These are phyloP conservation scores for Pichia cactophila DNA, from an alignment of 1,139 yeast species.

Conservation along the genomic window DNA sequence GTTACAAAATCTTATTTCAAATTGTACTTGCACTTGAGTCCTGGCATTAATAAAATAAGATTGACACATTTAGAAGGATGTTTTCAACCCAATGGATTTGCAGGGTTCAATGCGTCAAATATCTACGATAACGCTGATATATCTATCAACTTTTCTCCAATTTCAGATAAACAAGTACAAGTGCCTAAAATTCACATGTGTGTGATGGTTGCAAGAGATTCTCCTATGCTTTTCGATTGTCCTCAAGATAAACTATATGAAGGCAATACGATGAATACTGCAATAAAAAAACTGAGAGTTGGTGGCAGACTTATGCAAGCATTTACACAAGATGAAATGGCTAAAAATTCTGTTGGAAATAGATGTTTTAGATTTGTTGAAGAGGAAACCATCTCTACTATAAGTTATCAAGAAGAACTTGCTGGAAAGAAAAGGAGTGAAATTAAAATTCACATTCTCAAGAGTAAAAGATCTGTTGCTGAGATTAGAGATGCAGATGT, in stretches of 20 bases:
- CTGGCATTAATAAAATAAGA: slow-evolving; percentile 48
- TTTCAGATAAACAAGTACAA: slow-evolving; percentile 32
- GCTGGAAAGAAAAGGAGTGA: slow-evolving; percentile 42
- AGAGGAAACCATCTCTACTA: slow-evolving; percentile 47
- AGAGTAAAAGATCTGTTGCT: slow-evolving; percentile 56
- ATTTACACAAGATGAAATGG: slow-evolving; percentile 87
- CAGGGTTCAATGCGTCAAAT: slow-evolving; percentile 25
- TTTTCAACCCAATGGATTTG: slow-evolving; percentile 21
- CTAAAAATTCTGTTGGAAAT: slow-evolving; percentile 68
- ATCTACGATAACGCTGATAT: slow-evolving; percentile 29
- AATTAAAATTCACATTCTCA: slow-evolving; percentile 68
- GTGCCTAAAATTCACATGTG: slow-evolving; percentile 81
- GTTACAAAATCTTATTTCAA: slow-evolving; percentile 67
- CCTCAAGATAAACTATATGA: slow-evolving; percentile 53
- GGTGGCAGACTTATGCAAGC: slow-evolving; percentile 93
- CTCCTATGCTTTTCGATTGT: slow-evolving; percentile 66
- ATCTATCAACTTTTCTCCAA: slow-evolving; percentile 48
- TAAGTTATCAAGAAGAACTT: slow-evolving; percentile 36
- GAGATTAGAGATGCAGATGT: slow-evolving; percentile 70
- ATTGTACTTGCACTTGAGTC: slow-evolving; percentile 52
- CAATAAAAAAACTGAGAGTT: slow-evolving; percentile 67
- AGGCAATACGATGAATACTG: slow-evolving; percentile 65
- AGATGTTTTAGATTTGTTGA: slow-evolving; percentile 76
- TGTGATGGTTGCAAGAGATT: slow-evolving; percentile 69
- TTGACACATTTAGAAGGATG: slow-evolving; percentile 24